Evolutionary conservation across 2,329 filamentous ascomycete genomes (phyloP), one percentile per base, ranked within the genome.

Genomic region (Fusarium avenaceum): DNA sequence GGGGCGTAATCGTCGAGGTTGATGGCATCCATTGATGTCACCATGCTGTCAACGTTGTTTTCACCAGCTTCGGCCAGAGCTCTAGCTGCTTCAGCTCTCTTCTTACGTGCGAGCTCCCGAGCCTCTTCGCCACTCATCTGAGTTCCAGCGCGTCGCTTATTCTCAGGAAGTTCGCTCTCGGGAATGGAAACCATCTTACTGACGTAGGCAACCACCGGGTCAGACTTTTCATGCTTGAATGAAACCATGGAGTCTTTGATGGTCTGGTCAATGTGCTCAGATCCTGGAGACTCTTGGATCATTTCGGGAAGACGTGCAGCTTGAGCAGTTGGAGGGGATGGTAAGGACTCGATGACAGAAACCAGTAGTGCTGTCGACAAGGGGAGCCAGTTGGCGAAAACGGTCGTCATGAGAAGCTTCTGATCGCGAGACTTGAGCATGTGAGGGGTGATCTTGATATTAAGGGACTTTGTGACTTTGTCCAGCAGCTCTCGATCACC

Each of bases 141-240:
- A 1, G 43, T 38, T 17, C 90, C 90, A 17, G 81, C 78, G 17
- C 89, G 86, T 45, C 93, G 86, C 78, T 91, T 96, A 77, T 97
- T 97, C 52, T 95, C 88, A 0, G 93, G 92, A 7, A 99, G 83
- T 73, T 99, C 95, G 78, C 93, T 97, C 75, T 96, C 93, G 0
- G 94, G 95, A 14, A 99, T 86, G 0, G 96, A 96, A 2, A 98
- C 92, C 94, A 99, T 97, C 78, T 99, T 99, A 81, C 95, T 98
- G 63, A 99, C 92, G 70, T 97, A 99, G 10, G 93, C 95, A 3
- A 99, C 93, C 0, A 97, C 89, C 0, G 95, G 94, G 58, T 92
- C 91, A 1, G 89, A 85, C 39, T 87, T 84, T 0, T 84, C 85
- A 5, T 87, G 87, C 74, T 92, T 92, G 76, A 97, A 97, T 1